Percentiles rank a stretch among this genome's conserved stretches.
Conservation (phyloP, 2,329 filamentous ascomycete genomes). For the Aphanocladium album region DNA sequence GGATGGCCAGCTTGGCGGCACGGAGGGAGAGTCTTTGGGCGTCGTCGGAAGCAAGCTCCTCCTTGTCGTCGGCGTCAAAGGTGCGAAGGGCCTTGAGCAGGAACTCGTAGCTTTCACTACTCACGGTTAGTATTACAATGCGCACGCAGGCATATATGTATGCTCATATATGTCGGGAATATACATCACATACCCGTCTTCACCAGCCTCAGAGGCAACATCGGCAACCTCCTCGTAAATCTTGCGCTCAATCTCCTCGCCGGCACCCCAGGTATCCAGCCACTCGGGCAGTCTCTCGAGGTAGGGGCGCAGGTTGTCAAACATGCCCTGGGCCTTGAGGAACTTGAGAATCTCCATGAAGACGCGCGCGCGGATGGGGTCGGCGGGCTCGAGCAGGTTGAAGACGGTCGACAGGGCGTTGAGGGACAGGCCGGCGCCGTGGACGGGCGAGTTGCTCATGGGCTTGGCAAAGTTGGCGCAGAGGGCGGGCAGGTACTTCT, state of each 20-base stretch:
- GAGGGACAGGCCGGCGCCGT: slow-evolving; percentile 80
- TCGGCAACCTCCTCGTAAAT: slow-evolving; percentile 80
- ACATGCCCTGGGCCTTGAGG: slow-evolving; percentile 69
- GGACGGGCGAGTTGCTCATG: slow-evolving; percentile 76
- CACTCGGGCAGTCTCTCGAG: slow-evolving; percentile 77
- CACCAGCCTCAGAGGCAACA: slow-evolving; percentile 70
- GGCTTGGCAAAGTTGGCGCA: slow-evolving; percentile 88
- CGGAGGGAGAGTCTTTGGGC: slow-evolving; percentile 56
- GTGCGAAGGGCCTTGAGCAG: slow-evolving; percentile 57
- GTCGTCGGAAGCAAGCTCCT: slow-evolving; percentile 53
- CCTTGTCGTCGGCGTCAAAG: slow-evolving; percentile 51
- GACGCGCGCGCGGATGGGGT: slow-evolving; percentile 82
- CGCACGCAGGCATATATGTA: background rate
- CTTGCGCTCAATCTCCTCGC: slow-evolving; percentile 76
- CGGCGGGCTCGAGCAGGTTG: slow-evolving; percentile 77
- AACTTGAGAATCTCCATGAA: slow-evolving; percentile 84
- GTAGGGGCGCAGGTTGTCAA: slow-evolving; percentile 78
- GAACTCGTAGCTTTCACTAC: slow-evolving; percentile 61
- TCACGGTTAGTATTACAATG: background rate
- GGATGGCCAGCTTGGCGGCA: slow-evolving; percentile 49
- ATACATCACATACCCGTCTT: slow-evolving; percentile 60
- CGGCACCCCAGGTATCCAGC: slow-evolving; percentile 77
- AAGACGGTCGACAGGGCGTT: slow-evolving; percentile 92
- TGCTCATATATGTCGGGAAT: background rate
- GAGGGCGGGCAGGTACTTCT: slow-evolving; percentile 80